Evolutionary conservation across 768 basidiomycete species (phyloP).

Genomic region (Phylloporus sp.): DNA sequence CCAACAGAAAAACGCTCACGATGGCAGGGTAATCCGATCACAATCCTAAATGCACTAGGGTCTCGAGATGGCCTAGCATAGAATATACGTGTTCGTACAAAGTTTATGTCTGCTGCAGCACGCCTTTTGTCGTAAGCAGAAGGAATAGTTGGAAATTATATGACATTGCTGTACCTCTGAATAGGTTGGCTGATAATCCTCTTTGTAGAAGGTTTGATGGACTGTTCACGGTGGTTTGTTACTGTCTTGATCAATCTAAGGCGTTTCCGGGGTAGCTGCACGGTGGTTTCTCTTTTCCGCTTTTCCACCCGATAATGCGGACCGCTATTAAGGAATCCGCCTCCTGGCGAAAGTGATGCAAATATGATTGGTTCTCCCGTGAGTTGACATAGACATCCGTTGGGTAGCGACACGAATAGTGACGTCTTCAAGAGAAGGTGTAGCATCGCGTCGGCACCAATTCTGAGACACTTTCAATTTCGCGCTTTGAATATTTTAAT

Average conservation of each 20-base stretch:
- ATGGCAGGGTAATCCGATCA: slow-evolving; percentile 62
- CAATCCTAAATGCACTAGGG: slow-evolving; percentile 46
- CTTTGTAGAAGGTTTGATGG: slow-evolving; percentile 5
- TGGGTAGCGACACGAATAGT: slow-evolving; percentile 73
- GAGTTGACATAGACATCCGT: slow-evolving; percentile 82
- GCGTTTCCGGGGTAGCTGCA: slow-evolving; percentile 25
- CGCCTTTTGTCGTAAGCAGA: slow-evolving; percentile 27
- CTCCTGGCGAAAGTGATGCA: slow-evolving; percentile 25
- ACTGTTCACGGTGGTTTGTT: slow-evolving; percentile 1
- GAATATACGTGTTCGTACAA: slow-evolving; percentile 59
- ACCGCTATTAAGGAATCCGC: slow-evolving; percentile 11
- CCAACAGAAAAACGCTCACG: slow-evolving; percentile 44
- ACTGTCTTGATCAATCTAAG: slow-evolving; percentile 11
- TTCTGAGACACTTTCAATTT: slow-evolving; percentile 39
- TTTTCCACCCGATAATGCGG: slow-evolving; percentile 11
- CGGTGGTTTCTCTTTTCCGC: slow-evolving; percentile 17
- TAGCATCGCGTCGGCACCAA: slow-evolving; percentile 73
- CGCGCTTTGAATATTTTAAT: background rate
- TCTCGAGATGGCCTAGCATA: slow-evolving; percentile 58
- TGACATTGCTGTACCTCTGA: slow-evolving; percentile 16
- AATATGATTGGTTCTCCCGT: slow-evolving; percentile 67
- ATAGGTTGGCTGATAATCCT: slow-evolving; percentile 7
- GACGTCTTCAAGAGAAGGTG: slow-evolving; percentile 75
- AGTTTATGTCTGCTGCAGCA: slow-evolving; percentile 47
- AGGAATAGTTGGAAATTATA: background rate